Base-by-base conservation (phyloP, 1,284 basidiomycete genomes). In the Tranzscheliella williamsii region DNA sequence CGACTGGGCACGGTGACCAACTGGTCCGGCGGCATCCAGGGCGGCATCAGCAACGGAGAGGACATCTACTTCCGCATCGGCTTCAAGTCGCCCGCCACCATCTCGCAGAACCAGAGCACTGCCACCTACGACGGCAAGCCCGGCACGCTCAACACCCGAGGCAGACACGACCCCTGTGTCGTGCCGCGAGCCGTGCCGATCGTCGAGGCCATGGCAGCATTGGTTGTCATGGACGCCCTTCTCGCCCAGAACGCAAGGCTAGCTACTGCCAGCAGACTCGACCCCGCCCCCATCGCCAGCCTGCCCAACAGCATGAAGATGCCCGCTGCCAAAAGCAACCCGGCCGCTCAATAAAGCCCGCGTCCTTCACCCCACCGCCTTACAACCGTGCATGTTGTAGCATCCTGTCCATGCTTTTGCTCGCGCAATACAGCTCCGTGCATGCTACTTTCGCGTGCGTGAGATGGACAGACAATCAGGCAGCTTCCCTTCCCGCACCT, bases 51-150 rank as follows among this genome's bases (percentile, higher is more conserved):
- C 48, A 99, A 99, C 78, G 91, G 91, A 37, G 92, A 98, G 82
- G 87, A 92, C 76, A 88, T 99, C 76, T 98, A 97, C 83, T 97
- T 99, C 84, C 85, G 90, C 51, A 84, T 97, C 69, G 93, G 89
- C 2, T 99, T 99, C 86, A 99, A 99, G 81, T 90, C 90, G 31
- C 95, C 95, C 45, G 95, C 95, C 26, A 99, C 95, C 26, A 99
- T 99, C 79, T 89, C 90, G 15, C 92, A 91, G 79, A 83, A 87
- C 36, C 95, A 99, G 80, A 73, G 82, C 36, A 99, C 95, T 7
- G 90, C 88, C 4, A 87, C 89, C 79, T 99, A 99, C 80, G 87
- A 93, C 72, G 95, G 95, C 27, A 88, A 87, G 15, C 81, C 84
- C 0, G 95, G 95, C 23, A 85, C 85, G 24, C 84, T 99, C 35